Evolutionary conservation across 345 rosid genomes (phyloP).

Genomic region (Rhizophora mangle): DNA sequence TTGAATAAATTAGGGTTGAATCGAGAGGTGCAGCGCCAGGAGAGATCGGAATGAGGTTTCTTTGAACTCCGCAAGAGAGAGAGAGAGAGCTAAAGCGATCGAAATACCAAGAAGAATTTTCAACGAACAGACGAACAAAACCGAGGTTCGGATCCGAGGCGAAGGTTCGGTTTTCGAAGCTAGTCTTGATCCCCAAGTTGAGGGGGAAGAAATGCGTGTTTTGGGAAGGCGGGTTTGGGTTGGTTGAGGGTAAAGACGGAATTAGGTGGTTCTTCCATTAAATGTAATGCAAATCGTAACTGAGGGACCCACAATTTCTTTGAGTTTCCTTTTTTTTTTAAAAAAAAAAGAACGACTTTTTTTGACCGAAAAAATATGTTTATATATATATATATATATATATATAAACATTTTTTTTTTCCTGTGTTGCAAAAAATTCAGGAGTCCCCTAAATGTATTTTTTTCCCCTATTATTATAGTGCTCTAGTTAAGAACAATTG

Average conservation of each 20-base stretch:
- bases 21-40: background rate
- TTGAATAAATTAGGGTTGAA: slow-evolving; percentile 39
- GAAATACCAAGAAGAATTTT: slow-evolving; percentile 47
- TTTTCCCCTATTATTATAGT: too few species aligned
- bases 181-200: slow-evolving; percentile 27
- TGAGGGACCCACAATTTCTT: too few species aligned
- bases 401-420: too few species aligned
- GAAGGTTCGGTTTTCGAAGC: slow-evolving; percentile 6
- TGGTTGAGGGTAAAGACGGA: slow-evolving; percentile 16
- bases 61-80: slow-evolving; percentile 14
- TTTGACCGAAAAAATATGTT: too few species aligned
- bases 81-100: slow-evolving; percentile 46
- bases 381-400: too few species aligned
- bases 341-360: too few species aligned
- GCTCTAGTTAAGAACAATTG: too few species aligned
- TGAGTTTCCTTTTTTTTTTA: too few species aligned
- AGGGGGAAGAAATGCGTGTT: background rate
- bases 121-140: slow-evolving; percentile 55
- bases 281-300: background rate
- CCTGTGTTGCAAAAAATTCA: too few species aligned
- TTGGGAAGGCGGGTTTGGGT: slow-evolving; percentile 6
- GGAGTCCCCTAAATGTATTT: too few species aligned
- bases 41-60: slow-evolving; percentile 2
- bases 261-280: slow-evolving; percentile 13
- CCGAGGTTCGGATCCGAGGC: slow-evolving; percentile 32